These are phyloP conservation scores for Asterochloris erici DNA, from an alignment of 139 green algal species.

Conservation along the genomic window DNA sequence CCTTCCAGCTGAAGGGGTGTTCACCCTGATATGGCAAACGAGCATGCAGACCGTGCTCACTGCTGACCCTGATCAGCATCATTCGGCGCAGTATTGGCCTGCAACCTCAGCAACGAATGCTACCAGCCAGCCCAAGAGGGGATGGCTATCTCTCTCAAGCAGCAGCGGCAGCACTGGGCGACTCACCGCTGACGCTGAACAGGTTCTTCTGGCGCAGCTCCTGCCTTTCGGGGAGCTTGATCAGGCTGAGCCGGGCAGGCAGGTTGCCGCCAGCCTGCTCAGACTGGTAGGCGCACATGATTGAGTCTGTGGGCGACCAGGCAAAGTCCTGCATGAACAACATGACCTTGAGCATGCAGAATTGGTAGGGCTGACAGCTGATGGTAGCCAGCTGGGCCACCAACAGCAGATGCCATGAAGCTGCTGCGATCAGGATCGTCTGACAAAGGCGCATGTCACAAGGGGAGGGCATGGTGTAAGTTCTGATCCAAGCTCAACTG, in stretches of 20 bases:
- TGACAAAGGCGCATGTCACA: too few relatives aligned
- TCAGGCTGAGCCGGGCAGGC: slow-evolving; percentile 74
- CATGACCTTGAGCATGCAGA: too few relatives aligned
- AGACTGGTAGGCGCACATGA: slow-evolving; percentile 80
- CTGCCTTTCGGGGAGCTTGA: slow-evolving; percentile 68
- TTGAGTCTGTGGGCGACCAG: slow-evolving; percentile 83
- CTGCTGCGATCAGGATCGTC: too few relatives aligned
- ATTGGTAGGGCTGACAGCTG: too few relatives aligned
- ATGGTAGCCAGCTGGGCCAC: too few relatives aligned
- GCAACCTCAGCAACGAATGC: background rate
- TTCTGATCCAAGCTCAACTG: too few relatives aligned
- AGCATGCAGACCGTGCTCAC: too few relatives aligned
- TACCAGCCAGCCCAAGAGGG: too few relatives aligned
- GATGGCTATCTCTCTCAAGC: too few relatives aligned
- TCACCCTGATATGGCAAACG: too few relatives aligned
- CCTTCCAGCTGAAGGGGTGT: background rate
- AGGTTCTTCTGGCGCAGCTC: slow-evolving; percentile 97
- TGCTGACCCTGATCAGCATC: background rate
- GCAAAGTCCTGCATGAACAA: slow-evolving; percentile 70
- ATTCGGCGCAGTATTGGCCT: background rate
- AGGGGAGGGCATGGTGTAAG: too few relatives aligned
- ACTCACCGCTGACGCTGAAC: slow-evolving; percentile 80
- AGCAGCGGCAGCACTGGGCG: background rate
- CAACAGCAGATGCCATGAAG: too few relatives aligned
- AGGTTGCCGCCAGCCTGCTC: slow-evolving; percentile 82